Evolutionary conservation across 2,329 filamentous ascomycete species (phyloP), one percentile per base, ranked within the genome.

Genomic region (Colletotrichum filicis): DNA sequence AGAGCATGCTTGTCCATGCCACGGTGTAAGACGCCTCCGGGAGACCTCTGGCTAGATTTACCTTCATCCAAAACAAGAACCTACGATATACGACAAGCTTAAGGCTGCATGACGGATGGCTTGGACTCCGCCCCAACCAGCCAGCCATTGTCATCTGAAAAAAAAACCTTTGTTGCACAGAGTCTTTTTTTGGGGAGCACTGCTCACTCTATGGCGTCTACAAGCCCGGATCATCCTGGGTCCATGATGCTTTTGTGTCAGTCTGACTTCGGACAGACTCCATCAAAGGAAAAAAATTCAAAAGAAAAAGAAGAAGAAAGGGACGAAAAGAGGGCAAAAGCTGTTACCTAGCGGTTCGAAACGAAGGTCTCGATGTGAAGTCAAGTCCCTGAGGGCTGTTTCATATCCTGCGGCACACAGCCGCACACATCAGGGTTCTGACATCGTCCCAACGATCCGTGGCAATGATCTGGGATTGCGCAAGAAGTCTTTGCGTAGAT

Each of bases 291-390:
- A 30, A 9, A 11, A 32, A 9, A 1, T 26, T 26, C 1, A 11
- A 32, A 11, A 11, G 8, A 9, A 9, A 1, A 30, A 26, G 26
- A 26, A 26, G 4, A 26, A 30, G 26, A 19, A 35, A 37, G 8
- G 9, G 8, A 32, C 24, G 64, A 58, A n/a, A 49, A 30, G 37
- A 42, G 14, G 37, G 16, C 37, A 14, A 42, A 19, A 42, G 5
- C 14, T 42, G 14, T 42, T 42, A 42, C 16, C 24, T 16, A 30
- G 19, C 26, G 26, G 65, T 64, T 59, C 69, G 69, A 69, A 72
- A 72, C 69, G 37, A 26, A 46, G 64, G 30, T 72, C 65, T 68
- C 65, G 53, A 32, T 24, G 49, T 58, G 58, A 22, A 5, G 7
- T 37, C 37, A n/a, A 9, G 19, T 49, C 26, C 53, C 49, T 8